Conservation (phyloP, 1,139 yeast genomes). For the Nakaseomyces bracarensis region DNA sequence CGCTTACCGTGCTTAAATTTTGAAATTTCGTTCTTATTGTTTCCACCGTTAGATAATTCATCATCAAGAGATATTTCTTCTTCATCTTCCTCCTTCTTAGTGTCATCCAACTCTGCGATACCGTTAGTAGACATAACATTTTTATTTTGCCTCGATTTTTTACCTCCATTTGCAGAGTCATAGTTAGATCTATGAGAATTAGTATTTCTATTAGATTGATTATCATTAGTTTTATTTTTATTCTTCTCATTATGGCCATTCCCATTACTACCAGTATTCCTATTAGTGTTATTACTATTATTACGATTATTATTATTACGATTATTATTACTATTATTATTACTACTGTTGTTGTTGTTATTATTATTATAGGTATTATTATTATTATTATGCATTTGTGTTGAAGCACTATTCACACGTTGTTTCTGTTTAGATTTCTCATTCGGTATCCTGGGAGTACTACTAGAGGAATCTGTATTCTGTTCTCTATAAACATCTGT, state of each 20-base stretch:
- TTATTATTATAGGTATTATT: background rate
- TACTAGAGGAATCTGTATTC: constrained; percentile 2
- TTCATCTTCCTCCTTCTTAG: constrained; percentile 7
- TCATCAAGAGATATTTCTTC: constrained; percentile 5
- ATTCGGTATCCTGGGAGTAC: background rate
- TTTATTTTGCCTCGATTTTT: too few relatives aligned
- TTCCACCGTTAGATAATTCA: background rate
- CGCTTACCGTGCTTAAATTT: too few relatives aligned
- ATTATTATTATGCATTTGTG: background rate
- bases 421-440: background rate
- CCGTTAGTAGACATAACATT: background rate
- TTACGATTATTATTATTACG: background rate
- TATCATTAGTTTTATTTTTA: too few relatives aligned
- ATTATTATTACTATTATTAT: background rate
- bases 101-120: constrained; percentile 5
- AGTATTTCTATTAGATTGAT: too few relatives aligned
- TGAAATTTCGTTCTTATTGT: background rate
- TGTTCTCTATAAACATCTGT: background rate
- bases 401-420: background rate
- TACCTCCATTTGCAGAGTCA: too few relatives aligned
- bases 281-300: background rate
- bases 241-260: too few relatives aligned
- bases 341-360: background rate
- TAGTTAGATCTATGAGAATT: too few relatives aligned
- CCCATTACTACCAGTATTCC: background rate